Base-by-base conservation (phyloP, 2,329 filamentous ascomycete genomes). In the Pseudocercospora cruenta region DNA sequence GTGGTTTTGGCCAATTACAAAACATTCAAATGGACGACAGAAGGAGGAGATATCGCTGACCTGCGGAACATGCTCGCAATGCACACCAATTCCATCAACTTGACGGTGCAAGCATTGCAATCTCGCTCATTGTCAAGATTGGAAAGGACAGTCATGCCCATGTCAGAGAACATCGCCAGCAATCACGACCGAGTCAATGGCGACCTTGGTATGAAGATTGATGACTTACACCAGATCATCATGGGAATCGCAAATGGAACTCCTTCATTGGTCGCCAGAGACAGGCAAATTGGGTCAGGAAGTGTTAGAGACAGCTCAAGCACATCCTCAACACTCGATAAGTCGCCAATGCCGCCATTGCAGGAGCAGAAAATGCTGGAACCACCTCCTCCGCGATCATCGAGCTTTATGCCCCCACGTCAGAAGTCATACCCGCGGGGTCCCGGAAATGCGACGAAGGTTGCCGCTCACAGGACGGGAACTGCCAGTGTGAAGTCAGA, bases 1-100 rank as follows among this genome's bases (percentile, higher is more conserved):
- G 70, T 79, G 2, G 79, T 82, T 0, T 54, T 83, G 7, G 70
- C 76, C 4, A 78, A 80, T 65, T 82, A 81, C 70, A 78, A 78
- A 62, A 79, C 76, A 4, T 77, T 83, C 72, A 77, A 78, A 65
- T 83, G 82, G 82, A 83, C 81, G 2, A 77, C 78, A 1, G 80
- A 82, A 28, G 80, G 80, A 12, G 81, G 81, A 0, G 74, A 75
- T 58, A 78, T 84, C 22, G 71, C 76, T 10, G 73, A 78, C 22
- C 69, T 84, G 60, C 74, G 76, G 54, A 73, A 78, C 63, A 74
- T 82, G 69, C 71, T 83, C 8, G 77, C 79, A 28, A 79, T 82
- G 77, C 81, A 83, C 64, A 77, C 77, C 21, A 77, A 73, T 65
- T 79, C 79, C 12, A 79, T 82, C 58, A 74, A 74, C 8, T 65